Evolutionary conservation across 2,329 filamentous ascomycete species (phyloP).

Genomic region (Xylariaceae sp.): DNA sequence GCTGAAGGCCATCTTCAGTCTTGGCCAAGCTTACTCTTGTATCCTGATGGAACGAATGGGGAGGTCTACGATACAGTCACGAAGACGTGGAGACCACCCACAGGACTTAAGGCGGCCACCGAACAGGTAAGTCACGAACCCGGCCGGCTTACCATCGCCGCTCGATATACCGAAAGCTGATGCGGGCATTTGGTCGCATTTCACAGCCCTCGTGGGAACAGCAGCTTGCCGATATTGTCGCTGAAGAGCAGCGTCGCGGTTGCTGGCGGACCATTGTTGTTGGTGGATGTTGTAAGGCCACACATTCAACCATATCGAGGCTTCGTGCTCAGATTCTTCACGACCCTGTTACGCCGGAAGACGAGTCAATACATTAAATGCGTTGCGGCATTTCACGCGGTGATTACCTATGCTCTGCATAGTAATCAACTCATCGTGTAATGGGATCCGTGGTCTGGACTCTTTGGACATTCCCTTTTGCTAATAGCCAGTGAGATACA

Average conservation of each 20-base stretch:
- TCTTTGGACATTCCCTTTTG: no score
- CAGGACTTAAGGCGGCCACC: conserved; percentile 19
- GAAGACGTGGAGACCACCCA: conserved; percentile 53
- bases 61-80: conserved; percentile 63
- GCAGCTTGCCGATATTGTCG: conserved; percentile 42
- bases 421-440: no score
- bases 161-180: conserved; percentile 2
- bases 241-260: conserved; percentile 34
- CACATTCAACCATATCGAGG: conserved; percentile 44
- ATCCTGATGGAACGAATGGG: conserved; percentile 65
- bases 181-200: conserved; percentile 8
- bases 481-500: no score
- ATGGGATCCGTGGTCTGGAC: no score
- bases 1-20: conserved; percentile 31
- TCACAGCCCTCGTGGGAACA: conserved; percentile 42
- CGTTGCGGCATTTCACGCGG: not conserved
- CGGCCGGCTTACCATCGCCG: not conserved
- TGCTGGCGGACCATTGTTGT: conserved; percentile 46
- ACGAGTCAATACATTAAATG: not conserved
- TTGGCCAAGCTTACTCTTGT: conserved; percentile 57
- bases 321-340: conserved; percentile 19
- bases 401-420: no score
- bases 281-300: conserved; percentile 51
- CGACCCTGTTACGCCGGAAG: no score
- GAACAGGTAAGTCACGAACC: conserved; percentile 23